These are phyloP conservation scores for Cyphellophora attinorum DNA, from an alignment of 2,329 filamentous ascomycete genomes.

Conservation along the genomic window DNA sequence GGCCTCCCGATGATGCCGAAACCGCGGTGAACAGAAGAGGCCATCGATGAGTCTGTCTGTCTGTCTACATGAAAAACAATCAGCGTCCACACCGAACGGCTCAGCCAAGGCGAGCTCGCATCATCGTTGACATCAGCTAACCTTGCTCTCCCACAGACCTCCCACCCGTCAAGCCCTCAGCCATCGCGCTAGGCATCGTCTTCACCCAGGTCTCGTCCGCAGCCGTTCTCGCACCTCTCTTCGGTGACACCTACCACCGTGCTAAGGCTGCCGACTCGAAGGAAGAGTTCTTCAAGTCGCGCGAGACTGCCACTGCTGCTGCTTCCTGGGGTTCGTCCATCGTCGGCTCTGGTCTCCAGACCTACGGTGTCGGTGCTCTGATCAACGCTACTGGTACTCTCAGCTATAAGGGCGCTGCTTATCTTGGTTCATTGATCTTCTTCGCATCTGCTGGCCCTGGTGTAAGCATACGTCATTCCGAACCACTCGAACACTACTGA, in stretches of 20 bases:
- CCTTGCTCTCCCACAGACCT: constrained; percentile 42
- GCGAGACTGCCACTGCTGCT: constrained; percentile 80
- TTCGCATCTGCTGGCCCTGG: constrained; percentile 50
- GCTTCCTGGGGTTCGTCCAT: constrained; percentile 86
- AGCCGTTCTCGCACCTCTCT: constrained; percentile 77
- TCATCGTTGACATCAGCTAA: constrained; percentile 9
- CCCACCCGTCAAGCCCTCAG: constrained; percentile 88
- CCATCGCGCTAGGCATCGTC: constrained; percentile 87
- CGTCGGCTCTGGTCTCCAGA: constrained; percentile 77
- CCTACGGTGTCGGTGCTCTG: constrained; percentile 79
- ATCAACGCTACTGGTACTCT: constrained; percentile 93
- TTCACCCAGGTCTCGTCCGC: constrained; percentile 93
- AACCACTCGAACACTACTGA: background rate
- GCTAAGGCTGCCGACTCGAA: constrained; percentile 86
- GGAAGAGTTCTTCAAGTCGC: constrained; percentile 91
- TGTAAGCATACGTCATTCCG: constrained; percentile 2
- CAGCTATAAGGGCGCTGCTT: constrained; percentile 93
- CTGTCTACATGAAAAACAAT: too few species aligned
- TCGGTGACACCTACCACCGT: constrained; percentile 88
- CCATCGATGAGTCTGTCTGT: too few species aligned
- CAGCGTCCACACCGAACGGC: too few species aligned
- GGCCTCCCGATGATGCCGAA: too few species aligned
- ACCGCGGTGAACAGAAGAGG: too few species aligned
- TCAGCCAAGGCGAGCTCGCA: too few species aligned
- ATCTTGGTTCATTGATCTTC: constrained; percentile 86